Conservation (phyloP, 306 rosid species). For the Castanospermum australe region DNA sequence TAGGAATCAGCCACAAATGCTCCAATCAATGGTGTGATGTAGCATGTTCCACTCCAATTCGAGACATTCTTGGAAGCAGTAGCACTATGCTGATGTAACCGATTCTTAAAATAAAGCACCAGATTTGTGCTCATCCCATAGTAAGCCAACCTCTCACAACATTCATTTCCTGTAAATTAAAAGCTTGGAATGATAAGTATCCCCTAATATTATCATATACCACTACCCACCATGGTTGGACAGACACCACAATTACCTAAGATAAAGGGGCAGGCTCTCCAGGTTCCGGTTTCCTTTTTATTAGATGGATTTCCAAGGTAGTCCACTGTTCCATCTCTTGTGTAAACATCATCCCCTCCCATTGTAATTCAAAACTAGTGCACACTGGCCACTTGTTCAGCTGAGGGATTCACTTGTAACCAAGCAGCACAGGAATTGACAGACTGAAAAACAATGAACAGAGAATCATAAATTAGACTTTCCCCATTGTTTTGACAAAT, state of each 20-base stretch:
- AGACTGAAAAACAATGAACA: neutral
- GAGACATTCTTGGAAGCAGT: slow-evolving; percentile 57
- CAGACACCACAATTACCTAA: slow-evolving; percentile 44
- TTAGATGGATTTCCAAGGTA: slow-evolving; percentile 63
- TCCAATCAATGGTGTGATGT: slow-evolving; percentile 72
- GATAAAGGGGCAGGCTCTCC: slow-evolving; percentile 86
- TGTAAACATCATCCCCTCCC: slow-evolving; percentile 49
- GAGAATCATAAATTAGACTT: neutral
- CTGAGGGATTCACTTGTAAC: slow-evolving; percentile 3
- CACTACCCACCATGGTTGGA: neutral
- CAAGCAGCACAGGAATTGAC: neutral
- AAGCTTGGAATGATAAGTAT: slow-evolving; percentile 2
- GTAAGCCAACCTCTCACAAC: slow-evolving; percentile 79
- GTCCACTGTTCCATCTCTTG: slow-evolving; percentile 78
- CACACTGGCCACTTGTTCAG: neutral
- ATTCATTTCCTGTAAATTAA: slow-evolving; percentile 60
- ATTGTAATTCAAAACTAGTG: slow-evolving; percentile 32
- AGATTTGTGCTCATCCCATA: slow-evolving; percentile 82
- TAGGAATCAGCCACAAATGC: slow-evolving; percentile 82
- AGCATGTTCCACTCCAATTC: slow-evolving; percentile 81
- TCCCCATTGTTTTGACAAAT: neutral
- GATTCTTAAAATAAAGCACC: slow-evolving; percentile 58
- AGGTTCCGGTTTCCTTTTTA: slow-evolving; percentile 66
- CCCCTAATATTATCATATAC: neutral
- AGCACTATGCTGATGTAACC: slow-evolving; percentile 52